Evolutionary conservation across 1,284 basidiomycete species (phyloP).

Genomic region (Moesziomyces parantarcticus): DNA sequence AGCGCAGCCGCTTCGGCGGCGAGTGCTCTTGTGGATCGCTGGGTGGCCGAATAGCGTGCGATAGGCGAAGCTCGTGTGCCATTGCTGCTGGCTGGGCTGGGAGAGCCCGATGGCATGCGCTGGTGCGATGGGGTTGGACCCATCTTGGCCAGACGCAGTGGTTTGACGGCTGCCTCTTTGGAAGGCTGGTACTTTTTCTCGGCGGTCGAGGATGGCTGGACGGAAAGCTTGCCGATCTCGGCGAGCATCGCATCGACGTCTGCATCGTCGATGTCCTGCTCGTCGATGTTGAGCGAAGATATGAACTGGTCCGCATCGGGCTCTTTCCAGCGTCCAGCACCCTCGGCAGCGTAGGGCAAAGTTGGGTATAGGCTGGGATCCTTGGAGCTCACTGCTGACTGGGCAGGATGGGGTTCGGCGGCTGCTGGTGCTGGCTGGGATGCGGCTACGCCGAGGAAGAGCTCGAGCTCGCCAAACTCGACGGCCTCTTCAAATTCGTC

Average conservation of each 20-base stretch:
- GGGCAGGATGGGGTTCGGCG: constrained; percentile 37
- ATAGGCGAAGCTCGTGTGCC: constrained; percentile 26
- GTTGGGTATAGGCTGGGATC: constrained; percentile 46
- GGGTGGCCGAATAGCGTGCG: constrained; percentile 46
- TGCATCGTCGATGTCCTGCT: constrained; percentile 51
- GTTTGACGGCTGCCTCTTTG: constrained; percentile 50
- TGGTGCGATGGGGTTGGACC: constrained; percentile 32
- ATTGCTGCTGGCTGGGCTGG: constrained; percentile 15
- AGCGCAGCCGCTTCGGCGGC: constrained; percentile 58
- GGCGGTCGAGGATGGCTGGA: constrained; percentile 9
- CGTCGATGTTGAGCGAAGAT: constrained; percentile 51
- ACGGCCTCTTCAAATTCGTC: constrained; percentile 67
- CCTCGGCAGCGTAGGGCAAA: constrained; percentile 50
- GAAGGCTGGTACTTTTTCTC: constrained; percentile 50
- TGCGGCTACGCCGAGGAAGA: constrained; percentile 56
- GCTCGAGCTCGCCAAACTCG: constrained; percentile 64
- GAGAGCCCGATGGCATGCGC: constrained; percentile 13
- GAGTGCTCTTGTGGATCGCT: constrained; percentile 46
- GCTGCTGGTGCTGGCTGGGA: constrained; percentile 3
- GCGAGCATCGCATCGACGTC: constrained; percentile 53
- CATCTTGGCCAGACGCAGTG: constrained; percentile 59
- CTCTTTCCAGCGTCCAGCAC: constrained; percentile 47
- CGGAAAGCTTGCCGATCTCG: constrained; percentile 23
- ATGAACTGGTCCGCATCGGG: constrained; percentile 60
- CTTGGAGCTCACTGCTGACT: constrained; percentile 43